A percentile compares a stretch with the other conserved stretches of the same genome.
phyloP scores from a whole-genome alignment of 2,329 filamentous ascomycete species.

The Cladorrhinum sp. region DNA sequence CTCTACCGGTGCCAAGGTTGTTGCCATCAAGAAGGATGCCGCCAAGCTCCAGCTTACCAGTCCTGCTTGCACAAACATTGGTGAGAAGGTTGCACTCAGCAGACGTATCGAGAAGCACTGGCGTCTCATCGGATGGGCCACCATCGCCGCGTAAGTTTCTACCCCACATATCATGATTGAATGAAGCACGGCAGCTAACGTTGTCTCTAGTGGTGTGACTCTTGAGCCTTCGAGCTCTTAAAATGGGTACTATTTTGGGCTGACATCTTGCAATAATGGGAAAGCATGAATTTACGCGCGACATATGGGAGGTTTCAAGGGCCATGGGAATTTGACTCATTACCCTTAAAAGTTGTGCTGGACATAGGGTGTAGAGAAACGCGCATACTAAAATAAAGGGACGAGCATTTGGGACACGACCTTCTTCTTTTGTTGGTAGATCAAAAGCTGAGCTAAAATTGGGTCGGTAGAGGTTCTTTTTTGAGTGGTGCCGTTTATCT shows the following conservation, averaged over 20 bases:
- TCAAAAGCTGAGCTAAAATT: constrained; percentile 16
- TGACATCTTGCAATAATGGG: constrained; percentile 16
- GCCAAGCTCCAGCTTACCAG: constrained; percentile 91
- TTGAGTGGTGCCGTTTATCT: neutral
- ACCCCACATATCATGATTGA: neutral
- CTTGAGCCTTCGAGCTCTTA: constrained; percentile 50
- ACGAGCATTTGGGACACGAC: neutral
- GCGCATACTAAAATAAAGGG: constrained; percentile 6
- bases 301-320: neutral
- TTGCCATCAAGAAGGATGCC: constrained; percentile 95
- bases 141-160: constrained; percentile 63
- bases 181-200: constrained; percentile 25
- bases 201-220: constrained; percentile 46
- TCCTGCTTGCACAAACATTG: constrained; percentile 93
- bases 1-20: constrained; percentile 94
- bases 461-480: neutral
- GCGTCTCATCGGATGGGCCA: constrained; percentile 90
- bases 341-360: neutral
- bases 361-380: neutral
- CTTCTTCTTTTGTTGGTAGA: constrained; percentile 14
- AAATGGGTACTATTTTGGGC: constrained; percentile 18
- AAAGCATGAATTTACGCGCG: constrained; percentile 10
- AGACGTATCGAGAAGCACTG: constrained; percentile 99
- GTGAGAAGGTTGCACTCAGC: constrained; percentile 95
- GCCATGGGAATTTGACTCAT: neutral